Evolutionary conservation across 257 asterid genomes (phyloP).

Genomic region (Salvia miltiorrhiza): DNA sequence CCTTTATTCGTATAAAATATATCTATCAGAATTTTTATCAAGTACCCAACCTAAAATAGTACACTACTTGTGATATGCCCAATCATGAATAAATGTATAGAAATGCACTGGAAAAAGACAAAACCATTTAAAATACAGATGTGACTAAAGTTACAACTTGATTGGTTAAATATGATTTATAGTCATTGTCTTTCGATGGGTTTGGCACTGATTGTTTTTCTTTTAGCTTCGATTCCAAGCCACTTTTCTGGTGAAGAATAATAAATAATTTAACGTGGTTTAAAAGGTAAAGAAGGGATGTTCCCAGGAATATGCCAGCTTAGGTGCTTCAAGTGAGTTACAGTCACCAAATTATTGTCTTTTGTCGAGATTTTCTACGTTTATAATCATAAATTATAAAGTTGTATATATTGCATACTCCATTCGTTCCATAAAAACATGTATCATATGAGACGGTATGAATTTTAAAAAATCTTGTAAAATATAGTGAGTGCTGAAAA

Average conservation of each 20-base stretch:
- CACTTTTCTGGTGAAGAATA: conserved; percentile 2
- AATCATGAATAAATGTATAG: no score
- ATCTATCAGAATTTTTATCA: no score
- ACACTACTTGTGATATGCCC: no score
- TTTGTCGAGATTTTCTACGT: not conserved
- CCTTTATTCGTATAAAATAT: no score
- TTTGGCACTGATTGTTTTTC: not conserved
- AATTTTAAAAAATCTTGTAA: no score
- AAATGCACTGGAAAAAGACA: no score
- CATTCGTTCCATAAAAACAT: no score
- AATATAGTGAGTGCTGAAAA: no score
- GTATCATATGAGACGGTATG: no score
- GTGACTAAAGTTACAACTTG: not conserved
- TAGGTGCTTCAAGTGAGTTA: not conserved
- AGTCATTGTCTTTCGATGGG: not conserved
- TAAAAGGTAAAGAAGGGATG: conserved; percentile 15
- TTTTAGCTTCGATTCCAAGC: conserved; percentile 21
- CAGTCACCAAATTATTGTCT: not conserved
- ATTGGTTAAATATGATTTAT: not conserved
- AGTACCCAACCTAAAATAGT: no score
- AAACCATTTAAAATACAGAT: no score
- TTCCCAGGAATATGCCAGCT: conserved; percentile 27
- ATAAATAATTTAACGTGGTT: not conserved
- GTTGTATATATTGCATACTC: not conserved
- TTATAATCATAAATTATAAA: not conserved